phyloP scores from a whole-genome alignment of 2,329 filamentous ascomycete species.

The Diaporthe capsici region DNA sequence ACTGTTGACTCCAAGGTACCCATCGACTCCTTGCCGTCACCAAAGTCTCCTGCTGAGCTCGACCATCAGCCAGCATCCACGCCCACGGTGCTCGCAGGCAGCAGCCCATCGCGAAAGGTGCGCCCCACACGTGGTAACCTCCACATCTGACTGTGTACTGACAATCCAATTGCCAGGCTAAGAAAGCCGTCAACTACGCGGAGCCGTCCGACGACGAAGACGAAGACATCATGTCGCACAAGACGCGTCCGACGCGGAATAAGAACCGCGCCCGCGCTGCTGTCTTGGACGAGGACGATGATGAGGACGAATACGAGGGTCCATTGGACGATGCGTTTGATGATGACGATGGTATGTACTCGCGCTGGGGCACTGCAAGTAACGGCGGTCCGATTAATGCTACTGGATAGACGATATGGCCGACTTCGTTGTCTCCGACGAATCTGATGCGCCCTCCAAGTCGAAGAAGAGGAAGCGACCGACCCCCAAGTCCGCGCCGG shows the following conservation, averaged over 20 bases:
- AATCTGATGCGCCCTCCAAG: conserved; percentile 77
- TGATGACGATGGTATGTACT: conserved; percentile 71
- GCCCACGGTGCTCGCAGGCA: conserved; percentile 60
- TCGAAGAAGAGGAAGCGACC: conserved; percentile 84
- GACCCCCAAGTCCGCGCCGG: conserved; percentile 58
- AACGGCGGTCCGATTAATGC: not conserved
- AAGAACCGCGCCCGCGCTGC: conserved; percentile 67
- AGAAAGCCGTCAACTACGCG: conserved; percentile 80
- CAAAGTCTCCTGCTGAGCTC: conserved; percentile 58
- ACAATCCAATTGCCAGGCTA: conserved; percentile 55
- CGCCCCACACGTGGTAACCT: conserved; percentile 37
- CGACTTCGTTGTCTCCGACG: conserved; percentile 90
- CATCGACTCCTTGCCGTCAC: conserved; percentile 63
- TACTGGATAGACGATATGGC: conserved; percentile 75
- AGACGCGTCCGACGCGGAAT: conserved; percentile 55
- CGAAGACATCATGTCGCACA: conserved; percentile 73
- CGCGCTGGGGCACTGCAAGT: not conserved
- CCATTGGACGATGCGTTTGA: conserved; percentile 71
- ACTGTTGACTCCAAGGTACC: conserved; percentile 62
- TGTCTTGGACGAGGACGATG: conserved; percentile 78
- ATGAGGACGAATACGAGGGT: conserved; percentile 77
- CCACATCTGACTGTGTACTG: not conserved
- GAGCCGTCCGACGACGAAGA: conserved; percentile 88
- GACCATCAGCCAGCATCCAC: conserved; percentile 53
- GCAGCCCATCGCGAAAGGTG: conserved; percentile 88